These are phyloP conservation scores for Globisporangium lucens DNA, from an alignment of 352 stramenopile genomes.

Conservation along the genomic window DNA sequence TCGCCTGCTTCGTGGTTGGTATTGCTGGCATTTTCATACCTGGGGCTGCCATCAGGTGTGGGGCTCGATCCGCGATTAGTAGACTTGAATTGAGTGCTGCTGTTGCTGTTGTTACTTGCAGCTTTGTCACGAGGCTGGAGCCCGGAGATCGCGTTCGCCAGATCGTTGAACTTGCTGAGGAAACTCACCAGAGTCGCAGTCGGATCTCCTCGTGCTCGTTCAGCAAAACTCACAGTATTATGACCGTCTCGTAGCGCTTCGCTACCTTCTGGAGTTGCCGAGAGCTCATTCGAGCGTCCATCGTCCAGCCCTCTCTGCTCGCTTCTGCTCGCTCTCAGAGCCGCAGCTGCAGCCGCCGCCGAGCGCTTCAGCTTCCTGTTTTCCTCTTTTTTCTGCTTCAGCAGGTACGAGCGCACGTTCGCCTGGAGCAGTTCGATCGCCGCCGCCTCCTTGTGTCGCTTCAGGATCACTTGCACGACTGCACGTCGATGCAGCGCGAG, in stretches of 20 bases:
- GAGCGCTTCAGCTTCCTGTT: neutral
- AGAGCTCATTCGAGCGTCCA: neutral
- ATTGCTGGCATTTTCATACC: neutral
- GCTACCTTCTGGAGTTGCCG: no score
- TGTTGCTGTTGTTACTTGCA: neutral
- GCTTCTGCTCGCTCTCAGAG: neutral
- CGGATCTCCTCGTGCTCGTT: neutral
- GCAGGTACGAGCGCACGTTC: conserved; percentile 58
- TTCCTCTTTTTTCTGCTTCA: conserved; percentile 30
- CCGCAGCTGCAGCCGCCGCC: neutral
- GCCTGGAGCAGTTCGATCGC: conserved; percentile 61
- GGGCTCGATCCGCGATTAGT: neutral
- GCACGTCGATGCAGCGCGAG: conserved; percentile 49
- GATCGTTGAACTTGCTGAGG: conserved; percentile 13
- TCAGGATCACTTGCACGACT: conserved; percentile 45
- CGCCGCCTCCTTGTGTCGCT: conserved; percentile 42
- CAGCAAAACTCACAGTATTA: neutral
- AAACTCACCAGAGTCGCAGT: conserved; percentile 6
- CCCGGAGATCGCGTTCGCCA: conserved; percentile 8
- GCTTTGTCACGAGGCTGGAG: neutral
- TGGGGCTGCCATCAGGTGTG: neutral
- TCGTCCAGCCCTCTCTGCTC: neutral
- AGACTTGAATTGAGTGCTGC: neutral
- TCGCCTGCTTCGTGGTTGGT: neutral
- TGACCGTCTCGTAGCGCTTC: neutral